Base-by-base conservation (phyloP, 1,284 basidiomycete species). In the Uromyces viciae-fabae region DNA sequence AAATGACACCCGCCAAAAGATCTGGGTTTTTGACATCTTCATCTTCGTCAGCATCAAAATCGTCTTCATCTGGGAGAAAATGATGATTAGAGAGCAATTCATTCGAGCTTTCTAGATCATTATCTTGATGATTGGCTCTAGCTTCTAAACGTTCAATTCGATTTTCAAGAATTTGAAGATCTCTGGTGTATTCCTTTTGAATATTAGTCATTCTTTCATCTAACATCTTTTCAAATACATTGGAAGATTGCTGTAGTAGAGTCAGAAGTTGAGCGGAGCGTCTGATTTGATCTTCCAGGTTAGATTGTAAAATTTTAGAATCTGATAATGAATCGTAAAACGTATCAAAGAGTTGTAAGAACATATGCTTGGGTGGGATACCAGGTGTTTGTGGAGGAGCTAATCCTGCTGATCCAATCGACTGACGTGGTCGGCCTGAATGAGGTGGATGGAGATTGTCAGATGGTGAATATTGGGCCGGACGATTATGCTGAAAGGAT, bases 301-400 rank as follows among this genome's bases (percentile, higher is more conserved):
- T 82, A 0, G 64, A 58, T 36, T 82, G 78, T 14, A 84, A 72
- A 8, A 83, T 80, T 56, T 82, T 75, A 11, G 81, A 82, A 58
- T 84, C 83, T 15, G 75, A 49, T 36, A 84, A 79, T 28, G 84
- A 82, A 75, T 84, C 84, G 77, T 83, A 84, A 46, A 84, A 84
- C 28, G 82, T 83, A 11, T 83, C 83, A 54, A 84, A 84, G 40
- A 84, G 81, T 22, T 79, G 68, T 22, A 84, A 72, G 82, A 84
- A 84, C 28, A 83, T 82, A 9, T 78, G 75, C 68, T 83, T 84
- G 0, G 82, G 81, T 25, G 82, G 49, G 0, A 75, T 69, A 2
- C 74, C 58, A 25, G 11, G n/a, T 43, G 69, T 7, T 14, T 11
- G 25, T 31, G 1, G 25, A 9, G 49, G 40, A 17, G 40, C 43